Conservation (phyloP, 106 monocot genomes). For the Dendrobium huoshanense region DNA sequence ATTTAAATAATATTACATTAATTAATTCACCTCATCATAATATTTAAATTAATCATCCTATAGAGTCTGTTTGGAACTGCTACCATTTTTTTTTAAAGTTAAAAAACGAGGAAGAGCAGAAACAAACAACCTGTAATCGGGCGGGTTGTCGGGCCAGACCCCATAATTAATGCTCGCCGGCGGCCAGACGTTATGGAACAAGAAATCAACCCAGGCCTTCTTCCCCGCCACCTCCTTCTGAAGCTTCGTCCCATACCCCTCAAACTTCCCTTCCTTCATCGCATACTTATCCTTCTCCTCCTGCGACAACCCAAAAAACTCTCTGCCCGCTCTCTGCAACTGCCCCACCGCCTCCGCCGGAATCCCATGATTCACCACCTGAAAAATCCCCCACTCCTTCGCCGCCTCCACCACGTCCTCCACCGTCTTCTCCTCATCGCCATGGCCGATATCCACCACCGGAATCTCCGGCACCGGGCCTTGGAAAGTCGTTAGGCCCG, state of each 20-base stretch:
- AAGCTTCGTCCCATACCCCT: constrained; percentile 78
- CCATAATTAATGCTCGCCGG: constrained; percentile 17
- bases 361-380: constrained; percentile 87
- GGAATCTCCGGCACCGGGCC: constrained; percentile 58
- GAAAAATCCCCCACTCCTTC: constrained; percentile 72
- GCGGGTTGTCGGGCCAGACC: constrained; percentile 45
- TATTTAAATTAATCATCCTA: too few species aligned
- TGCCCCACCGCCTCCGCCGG: constrained; percentile 46
- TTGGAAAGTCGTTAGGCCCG: constrained; percentile 48
- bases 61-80: too few species aligned
- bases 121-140: constrained; percentile 40
- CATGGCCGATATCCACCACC: constrained; percentile 45
- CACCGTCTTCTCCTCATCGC: constrained; percentile 8
- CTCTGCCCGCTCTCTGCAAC: constrained; percentile 62
- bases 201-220: constrained; percentile 76
- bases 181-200: constrained; percentile 65
- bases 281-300: constrained; percentile 72
- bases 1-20: too few species aligned
- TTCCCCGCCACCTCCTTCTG: constrained; percentile 61
- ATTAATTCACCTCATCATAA: too few species aligned
- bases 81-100: too few species aligned
- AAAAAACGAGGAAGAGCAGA: too few species aligned
- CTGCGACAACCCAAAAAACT: constrained; percentile 70
- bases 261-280: constrained; percentile 31
- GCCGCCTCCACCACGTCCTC: constrained; percentile 27